Evolutionary conservation across 2,329 filamentous ascomycete species (phyloP).

Genomic region (Neofusicoccum parvum): DNA sequence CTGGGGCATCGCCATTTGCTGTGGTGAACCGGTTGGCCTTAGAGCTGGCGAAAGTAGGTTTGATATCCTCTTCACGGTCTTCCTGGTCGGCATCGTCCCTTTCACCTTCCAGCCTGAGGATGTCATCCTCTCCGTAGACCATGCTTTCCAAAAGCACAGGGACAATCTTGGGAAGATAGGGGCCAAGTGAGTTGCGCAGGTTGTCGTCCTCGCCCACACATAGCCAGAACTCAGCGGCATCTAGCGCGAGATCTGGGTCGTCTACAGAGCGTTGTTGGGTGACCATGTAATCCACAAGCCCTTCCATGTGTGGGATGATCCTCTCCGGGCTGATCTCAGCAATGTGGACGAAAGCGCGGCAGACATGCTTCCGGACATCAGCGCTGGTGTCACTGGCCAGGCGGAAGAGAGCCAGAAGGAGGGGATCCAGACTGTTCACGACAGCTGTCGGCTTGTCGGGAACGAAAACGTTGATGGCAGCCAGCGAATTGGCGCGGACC

Average conservation of each 20-base stretch:
- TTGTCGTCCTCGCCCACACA: constrained; percentile 85
- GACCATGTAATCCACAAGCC: constrained; percentile 90
- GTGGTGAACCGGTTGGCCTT: constrained; percentile 57
- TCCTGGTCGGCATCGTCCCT: constrained; percentile 83
- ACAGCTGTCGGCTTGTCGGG: constrained; percentile 81
- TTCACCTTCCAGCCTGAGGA: constrained; percentile 78
- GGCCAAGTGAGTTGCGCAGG: constrained; percentile 73
- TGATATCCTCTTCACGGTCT: constrained; percentile 87
- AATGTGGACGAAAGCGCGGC: constrained; percentile 87
- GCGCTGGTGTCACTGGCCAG: constrained; percentile 75
- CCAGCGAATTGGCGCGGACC: constrained; percentile 78
- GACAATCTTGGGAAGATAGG: constrained; percentile 81
- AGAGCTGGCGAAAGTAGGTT: constrained; percentile 82
- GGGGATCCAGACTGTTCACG: constrained; percentile 74
- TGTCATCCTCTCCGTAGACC: constrained; percentile 95
- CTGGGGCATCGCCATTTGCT: constrained; percentile 42
- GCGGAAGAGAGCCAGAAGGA: constrained; percentile 80
- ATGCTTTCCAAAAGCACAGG: constrained; percentile 91
- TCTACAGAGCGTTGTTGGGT: constrained; percentile 79
- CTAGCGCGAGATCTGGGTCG: constrained; percentile 86
- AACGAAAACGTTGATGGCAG: constrained; percentile 89
- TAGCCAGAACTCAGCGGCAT: constrained; percentile 97
- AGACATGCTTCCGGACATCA: constrained; percentile 90
- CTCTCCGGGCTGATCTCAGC: constrained; percentile 90
- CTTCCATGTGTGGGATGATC: constrained; percentile 82